Conservation (phyloP, 805 yeast genomes). For the Ogataea glucozyma region DNA sequence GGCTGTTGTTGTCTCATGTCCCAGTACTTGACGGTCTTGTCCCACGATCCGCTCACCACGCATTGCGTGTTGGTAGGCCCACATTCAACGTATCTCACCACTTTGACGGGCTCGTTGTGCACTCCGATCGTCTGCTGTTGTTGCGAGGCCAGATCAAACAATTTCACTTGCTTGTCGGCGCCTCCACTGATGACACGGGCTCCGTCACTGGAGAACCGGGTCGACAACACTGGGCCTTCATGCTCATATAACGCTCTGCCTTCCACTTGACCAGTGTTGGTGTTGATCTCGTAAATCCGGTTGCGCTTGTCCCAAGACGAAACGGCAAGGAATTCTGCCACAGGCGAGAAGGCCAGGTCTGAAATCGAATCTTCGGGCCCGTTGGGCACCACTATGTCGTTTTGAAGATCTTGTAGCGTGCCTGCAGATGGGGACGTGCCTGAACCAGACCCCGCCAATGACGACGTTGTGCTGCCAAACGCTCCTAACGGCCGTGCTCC, state of each 20-base stretch:
- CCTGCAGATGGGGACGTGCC: slow-evolving; percentile 40
- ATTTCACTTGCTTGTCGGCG: slow-evolving; percentile 81
- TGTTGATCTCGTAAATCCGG: slow-evolving; percentile 82
- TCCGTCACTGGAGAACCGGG: slow-evolving; percentile 87
- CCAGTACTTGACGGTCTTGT: slow-evolving; percentile 92
- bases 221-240: slow-evolving; percentile 79
- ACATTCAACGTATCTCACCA: slow-evolving; percentile 75
- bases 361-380: slow-evolving; percentile 93
- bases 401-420: slow-evolving; percentile 59
- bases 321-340: slow-evolving; percentile 75
- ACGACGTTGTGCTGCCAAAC: slow-evolving; percentile 20
- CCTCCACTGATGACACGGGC: slow-evolving; percentile 87
- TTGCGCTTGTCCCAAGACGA: slow-evolving; percentile 96
- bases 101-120: slow-evolving; percentile 78
- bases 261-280: slow-evolving; percentile 71
- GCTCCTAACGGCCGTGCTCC: slow-evolving; percentile 31
- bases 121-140: slow-evolving; percentile 83
- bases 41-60: slow-evolving; percentile 95
- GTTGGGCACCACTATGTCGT: slow-evolving; percentile 69
- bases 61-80: slow-evolving; percentile 83
- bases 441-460: slow-evolving; percentile 12
- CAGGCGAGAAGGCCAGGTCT: slow-evolving; percentile 83
- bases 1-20: slow-evolving; percentile 86
- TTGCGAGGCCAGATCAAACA: slow-evolving; percentile 80
- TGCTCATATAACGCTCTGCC: slow-evolving; percentile 91